phyloP scores from a whole-genome alignment of 108 stramenopile species.

The Nannochloropsis oceanica region DNA sequence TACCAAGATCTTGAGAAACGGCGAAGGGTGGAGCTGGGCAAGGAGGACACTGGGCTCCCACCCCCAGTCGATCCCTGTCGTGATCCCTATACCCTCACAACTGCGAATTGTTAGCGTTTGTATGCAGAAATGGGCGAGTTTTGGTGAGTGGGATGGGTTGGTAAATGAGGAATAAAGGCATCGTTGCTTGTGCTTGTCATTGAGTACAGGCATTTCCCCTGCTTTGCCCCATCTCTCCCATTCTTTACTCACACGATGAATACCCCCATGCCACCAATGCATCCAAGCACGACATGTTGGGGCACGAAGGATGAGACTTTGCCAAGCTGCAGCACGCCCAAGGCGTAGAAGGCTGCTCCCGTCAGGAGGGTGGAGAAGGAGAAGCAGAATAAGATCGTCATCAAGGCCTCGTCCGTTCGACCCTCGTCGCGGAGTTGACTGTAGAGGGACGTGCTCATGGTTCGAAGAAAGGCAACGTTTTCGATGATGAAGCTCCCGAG shows the following conservation, averaged over 20 bases:
- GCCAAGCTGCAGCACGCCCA: slow-evolving; percentile 54
- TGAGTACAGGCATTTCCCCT: no score
- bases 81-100: slow-evolving; percentile 50
- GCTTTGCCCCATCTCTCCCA: no score
- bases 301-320: slow-evolving; percentile 59
- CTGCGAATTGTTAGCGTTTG: no score
- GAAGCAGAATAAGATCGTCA: slow-evolving; percentile 54
- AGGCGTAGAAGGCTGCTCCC: slow-evolving; percentile 48
- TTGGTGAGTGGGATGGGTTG: no score
- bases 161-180: no score
- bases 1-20: neutral
- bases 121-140: no score
- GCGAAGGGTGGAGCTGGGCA: neutral
- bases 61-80: slow-evolving; percentile 32
- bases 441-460: neutral
- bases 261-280: slow-evolving; percentile 62
- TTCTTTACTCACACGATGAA: slow-evolving; percentile 30
- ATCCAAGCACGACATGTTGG: slow-evolving; percentile 57
- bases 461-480: neutral
- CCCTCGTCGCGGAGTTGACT: slow-evolving; percentile 31
- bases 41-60: neutral
- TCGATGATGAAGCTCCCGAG: neutral
- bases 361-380: slow-evolving; percentile 51
- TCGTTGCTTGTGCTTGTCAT: no score
- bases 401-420: slow-evolving; percentile 46